Percentiles rank a stretch among this genome's conserved stretches.
phyloP scores from a whole-genome alignment of 768 basidiomycete species.

The Butyriboletus loyo region DNA sequence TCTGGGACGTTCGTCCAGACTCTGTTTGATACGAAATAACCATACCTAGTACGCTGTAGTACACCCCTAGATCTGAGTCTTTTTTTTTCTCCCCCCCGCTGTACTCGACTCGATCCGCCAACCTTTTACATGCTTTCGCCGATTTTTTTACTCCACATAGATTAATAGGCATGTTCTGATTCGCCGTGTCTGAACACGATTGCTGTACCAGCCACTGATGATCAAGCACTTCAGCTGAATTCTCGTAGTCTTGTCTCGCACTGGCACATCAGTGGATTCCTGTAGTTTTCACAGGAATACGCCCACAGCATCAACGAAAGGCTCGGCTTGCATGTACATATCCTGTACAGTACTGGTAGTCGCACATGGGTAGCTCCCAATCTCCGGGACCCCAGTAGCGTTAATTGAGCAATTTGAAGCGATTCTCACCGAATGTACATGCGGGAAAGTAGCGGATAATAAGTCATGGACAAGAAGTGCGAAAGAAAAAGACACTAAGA shows the following conservation, averaged over 20 bases:
- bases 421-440: neutral
- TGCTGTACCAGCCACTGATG: neutral
- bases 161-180: neutral
- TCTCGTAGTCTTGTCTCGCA: neutral
- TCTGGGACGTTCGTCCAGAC: neutral
- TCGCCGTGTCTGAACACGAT: neutral
- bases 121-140: neutral
- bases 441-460: constrained; percentile 6
- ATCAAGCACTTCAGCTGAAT: neutral
- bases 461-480: constrained; percentile 17
- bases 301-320: neutral
- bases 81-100: neutral
- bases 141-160: neutral
- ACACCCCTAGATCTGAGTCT: neutral
- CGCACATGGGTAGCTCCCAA: neutral
- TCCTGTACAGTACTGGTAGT: neutral
- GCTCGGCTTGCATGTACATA: neutral
- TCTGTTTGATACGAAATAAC: neutral
- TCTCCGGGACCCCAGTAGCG: neutral
- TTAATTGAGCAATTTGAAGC: neutral
- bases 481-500: neutral
- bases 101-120: neutral
- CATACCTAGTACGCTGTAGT: neutral
- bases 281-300: too few relatives aligned
- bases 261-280: neutral